Percentiles rank a stretch among this genome's conserved stretches.
Evolutionary conservation across 148 eudicot genomes (phyloP).

Genomic region (Rhododendron ovatum): DNA sequence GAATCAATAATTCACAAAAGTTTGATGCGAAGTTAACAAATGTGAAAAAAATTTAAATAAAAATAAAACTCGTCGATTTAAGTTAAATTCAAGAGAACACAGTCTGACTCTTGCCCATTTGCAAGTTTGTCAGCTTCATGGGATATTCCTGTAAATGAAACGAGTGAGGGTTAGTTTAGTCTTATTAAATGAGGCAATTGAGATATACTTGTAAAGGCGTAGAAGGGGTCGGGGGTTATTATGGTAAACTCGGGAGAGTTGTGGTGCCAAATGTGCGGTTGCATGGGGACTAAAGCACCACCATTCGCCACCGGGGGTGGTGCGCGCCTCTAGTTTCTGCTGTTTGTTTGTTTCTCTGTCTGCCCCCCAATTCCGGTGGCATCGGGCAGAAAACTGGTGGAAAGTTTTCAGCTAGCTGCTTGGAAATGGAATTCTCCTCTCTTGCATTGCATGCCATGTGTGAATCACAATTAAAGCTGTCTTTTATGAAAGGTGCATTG

Average conservation of each 20-base stretch:
- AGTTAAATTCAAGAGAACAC: too few relatives aligned
- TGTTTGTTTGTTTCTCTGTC: not conserved
- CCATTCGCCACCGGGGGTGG: constrained; percentile 7
- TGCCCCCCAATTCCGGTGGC: not conserved
- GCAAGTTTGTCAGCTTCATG: not conserved
- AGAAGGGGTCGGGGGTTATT: not conserved
- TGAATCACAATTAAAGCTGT: not conserved
- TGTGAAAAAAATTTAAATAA: too few relatives aligned
- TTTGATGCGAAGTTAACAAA: too few relatives aligned
- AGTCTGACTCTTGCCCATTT: too few relatives aligned
- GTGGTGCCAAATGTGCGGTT: constrained; percentile 40
- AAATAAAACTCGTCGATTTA: too few relatives aligned
- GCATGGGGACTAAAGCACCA: constrained; percentile 29
- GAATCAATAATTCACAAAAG: too few relatives aligned
- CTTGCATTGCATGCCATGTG: not conserved
- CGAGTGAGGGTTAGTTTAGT: not conserved
- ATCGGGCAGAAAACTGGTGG: not conserved
- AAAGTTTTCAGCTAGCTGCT: not conserved
- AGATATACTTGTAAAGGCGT: not conserved
- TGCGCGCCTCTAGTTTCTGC: not conserved
- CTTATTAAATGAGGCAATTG: not conserved
- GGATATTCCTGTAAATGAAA: not conserved
- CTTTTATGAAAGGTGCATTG: not conserved
- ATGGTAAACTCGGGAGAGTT: not conserved
- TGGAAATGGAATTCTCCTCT: not conserved